Evolutionary conservation across 1,284 basidiomycete genomes (phyloP), one percentile per base, ranked within the genome.

Genomic region (Porphyrellus sp.): DNA sequence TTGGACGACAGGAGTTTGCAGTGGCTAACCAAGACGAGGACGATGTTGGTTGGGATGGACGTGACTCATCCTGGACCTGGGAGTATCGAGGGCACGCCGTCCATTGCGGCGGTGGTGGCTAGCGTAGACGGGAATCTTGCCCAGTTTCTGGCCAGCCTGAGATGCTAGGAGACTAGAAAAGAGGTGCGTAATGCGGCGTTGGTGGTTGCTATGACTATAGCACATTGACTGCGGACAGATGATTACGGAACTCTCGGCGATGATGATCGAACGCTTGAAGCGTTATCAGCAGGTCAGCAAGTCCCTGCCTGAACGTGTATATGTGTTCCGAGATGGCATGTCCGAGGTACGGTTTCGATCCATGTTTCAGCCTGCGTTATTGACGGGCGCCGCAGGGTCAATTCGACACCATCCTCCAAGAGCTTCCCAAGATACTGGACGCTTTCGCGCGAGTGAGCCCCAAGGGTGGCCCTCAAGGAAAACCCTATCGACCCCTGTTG

Each of bases 21-120:
- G 1, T 86, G 81, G 82, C 70, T 91, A 37, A 80, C 65, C 34
- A 75, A 70, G 54, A 59, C 65, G 55, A 73, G 81, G 6, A 91
- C 88, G 0, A 91, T 92, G 84, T 67, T 91, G 28, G 79, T 91
- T 27, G 89, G 89, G 7, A 89, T 90, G 70, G 89, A 91, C 60
- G 89, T 92, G 2, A 89, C 86, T 1, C 88, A 91, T 65, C 83
- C 86, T n/a, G 15, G 16, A 27, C 1, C 9, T 31, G 13, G 16
- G 16, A 16, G 5, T 15, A 37, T 15, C 55, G 46, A 58, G 8
- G 46, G 4, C n/a, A 35, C n/a, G 25, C 24, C 89, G 0, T 90
- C 87, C 0, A 83, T 91, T 33, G 85, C 84, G 3, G 88, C 86
- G 0, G 83, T 91, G 5, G 89, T 91, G 1, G 88, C 83, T 0